Conservation (phyloP, 371 early-diverging fungal species). For the Cladochytrium tenue region DNA sequence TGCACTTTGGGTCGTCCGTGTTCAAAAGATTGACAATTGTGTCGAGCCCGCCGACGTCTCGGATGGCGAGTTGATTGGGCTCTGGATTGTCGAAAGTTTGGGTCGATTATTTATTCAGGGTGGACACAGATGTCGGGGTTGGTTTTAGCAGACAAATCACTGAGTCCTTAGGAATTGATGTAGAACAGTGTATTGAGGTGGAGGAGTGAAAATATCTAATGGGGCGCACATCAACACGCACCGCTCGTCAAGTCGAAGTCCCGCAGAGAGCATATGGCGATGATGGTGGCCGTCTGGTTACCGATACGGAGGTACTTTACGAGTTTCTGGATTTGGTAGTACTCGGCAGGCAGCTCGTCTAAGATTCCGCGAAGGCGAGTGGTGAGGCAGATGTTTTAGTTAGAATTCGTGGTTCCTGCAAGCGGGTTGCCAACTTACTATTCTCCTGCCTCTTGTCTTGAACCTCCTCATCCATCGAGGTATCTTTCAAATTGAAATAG, state of each 20-base stretch:
- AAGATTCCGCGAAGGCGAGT: too few species aligned
- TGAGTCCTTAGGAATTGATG: too few species aligned
- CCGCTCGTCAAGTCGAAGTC: slow-evolving; percentile 60
- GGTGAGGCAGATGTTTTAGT: background rate
- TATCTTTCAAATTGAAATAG: too few species aligned
- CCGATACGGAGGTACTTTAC: slow-evolving; percentile 58
- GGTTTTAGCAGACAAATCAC: too few species aligned
- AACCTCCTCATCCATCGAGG: slow-evolving; percentile 49
- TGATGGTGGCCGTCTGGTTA: slow-evolving; percentile 64
- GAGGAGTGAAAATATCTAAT: background rate
- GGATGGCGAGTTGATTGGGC: slow-evolving; percentile 57
- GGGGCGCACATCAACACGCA: slow-evolving; percentile 6
- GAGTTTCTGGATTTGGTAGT: slow-evolving; percentile 62
- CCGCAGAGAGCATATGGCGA: slow-evolving; percentile 59
- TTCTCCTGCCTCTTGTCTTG: slow-evolving; percentile 56
- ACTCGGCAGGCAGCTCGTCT: slow-evolving; percentile 59
- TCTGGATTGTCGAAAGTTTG: slow-evolving; percentile 22
- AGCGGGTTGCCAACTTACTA: slow-evolving; percentile 37
- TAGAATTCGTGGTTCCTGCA: background rate
- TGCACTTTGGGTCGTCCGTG: slow-evolving; percentile 62
- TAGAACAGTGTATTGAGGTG: too few species aligned
- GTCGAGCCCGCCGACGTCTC: slow-evolving; percentile 61
- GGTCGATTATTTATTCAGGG: background rate
- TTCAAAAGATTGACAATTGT: slow-evolving; percentile 60
- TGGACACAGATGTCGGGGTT: too few species aligned